Percentiles rank a stretch among this genome's conserved stretches.
Evolutionary conservation across 805 yeast species (phyloP).

Genomic region (Groenewaldozyma tartarivorans): DNA sequence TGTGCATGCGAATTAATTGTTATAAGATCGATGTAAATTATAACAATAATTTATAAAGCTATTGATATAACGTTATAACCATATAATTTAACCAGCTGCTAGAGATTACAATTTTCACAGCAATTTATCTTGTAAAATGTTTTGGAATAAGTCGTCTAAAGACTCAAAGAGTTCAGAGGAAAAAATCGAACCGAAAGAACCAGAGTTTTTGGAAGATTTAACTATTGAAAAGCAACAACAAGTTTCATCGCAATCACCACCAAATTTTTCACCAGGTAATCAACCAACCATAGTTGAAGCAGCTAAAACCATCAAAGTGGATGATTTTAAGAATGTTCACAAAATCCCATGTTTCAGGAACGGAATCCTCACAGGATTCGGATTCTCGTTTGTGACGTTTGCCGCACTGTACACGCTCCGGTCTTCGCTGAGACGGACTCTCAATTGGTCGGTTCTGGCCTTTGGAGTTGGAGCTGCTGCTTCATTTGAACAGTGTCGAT

Average conservation of each 20-base stretch:
- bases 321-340: conserved; percentile 25
- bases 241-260: conserved; percentile 17
- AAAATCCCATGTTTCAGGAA: conserved; percentile 30
- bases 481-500: conserved; percentile 91
- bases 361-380: conserved; percentile 28
- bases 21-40: no score
- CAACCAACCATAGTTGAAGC: conserved; percentile 15
- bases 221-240: conserved; percentile 21
- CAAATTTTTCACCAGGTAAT: conserved; percentile 7
- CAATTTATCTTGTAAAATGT: no score
- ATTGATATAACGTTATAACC: no score
- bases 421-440: conserved; percentile 35
- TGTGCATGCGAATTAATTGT: no score
- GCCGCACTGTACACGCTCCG: conserved; percentile 22
- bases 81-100: no score
- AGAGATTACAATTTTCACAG: no score
- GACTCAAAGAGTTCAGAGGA: no score
- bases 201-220: conserved; percentile 22
- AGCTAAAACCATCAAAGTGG: conserved; percentile 15
- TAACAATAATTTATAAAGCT: no score
- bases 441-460: conserved; percentile 80
- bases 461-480: conserved; percentile 68
- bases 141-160: no score
- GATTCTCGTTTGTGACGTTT: conserved; percentile 24
- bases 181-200: not conserved